A percentile compares a stretch with the other conserved stretches of the same genome.
These are phyloP conservation scores for Ceratobasidium theobromae DNA, from an alignment of 1,284 basidiomycete genomes.

Conservation along the genomic window DNA sequence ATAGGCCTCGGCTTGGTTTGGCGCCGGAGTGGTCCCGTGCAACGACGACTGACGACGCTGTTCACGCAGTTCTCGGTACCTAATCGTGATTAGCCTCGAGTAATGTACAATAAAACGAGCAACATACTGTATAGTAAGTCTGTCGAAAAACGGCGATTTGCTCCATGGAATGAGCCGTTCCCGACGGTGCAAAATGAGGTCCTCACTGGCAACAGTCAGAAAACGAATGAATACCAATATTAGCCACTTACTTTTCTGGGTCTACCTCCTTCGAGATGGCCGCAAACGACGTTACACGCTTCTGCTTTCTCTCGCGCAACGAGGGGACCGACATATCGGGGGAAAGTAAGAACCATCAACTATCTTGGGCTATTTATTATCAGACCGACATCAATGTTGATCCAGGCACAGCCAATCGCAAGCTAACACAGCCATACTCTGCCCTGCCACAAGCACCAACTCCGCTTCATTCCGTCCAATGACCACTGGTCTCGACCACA, in stretches of 20 bases:
- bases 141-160: slow-evolving; percentile 19
- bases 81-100: not conserved
- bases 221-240: not conserved
- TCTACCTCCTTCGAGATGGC: slow-evolving; percentile 18
- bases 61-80: slow-evolving; percentile 11
- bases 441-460: too few relatives aligned
- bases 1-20: not conserved
- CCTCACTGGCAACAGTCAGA: slow-evolving; percentile 2
- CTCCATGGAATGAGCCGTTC: slow-evolving; percentile 26
- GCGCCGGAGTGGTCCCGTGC: not conserved
- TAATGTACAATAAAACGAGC: not conserved
- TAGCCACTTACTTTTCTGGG: not conserved
- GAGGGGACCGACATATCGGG: slow-evolving; percentile 14
- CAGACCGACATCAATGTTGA: too few relatives aligned
- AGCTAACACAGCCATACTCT: too few relatives aligned
- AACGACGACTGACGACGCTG: not conserved
- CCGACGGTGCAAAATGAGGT: slow-evolving; percentile 22
- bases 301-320: slow-evolving; percentile 8
- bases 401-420: too few relatives aligned
- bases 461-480: too few relatives aligned
- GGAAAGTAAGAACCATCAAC: too few relatives aligned
- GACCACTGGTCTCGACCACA: too few relatives aligned
- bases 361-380: too few relatives aligned
- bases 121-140: slow-evolving; percentile 4
- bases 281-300: slow-evolving; percentile 10